A percentile compares a stretch with the other conserved stretches of the same genome.
phyloP scores from a whole-genome alignment of 306 rosid genomes.

The Dryas octopetala region DNA sequence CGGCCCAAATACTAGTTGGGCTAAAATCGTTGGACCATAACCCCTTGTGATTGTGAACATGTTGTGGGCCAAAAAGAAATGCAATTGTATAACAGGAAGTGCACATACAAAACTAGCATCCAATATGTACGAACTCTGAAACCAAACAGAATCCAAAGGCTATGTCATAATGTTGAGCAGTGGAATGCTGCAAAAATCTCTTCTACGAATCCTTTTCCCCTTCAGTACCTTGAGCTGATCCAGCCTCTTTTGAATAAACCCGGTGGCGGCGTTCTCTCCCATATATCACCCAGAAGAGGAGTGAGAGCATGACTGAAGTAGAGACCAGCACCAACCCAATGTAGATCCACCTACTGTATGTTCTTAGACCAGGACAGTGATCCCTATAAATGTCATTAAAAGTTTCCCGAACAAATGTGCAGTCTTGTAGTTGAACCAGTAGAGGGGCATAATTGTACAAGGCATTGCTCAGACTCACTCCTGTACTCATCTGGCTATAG shows the following conservation, averaged over 20 bases:
- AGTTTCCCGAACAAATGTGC: slow-evolving; percentile 50
- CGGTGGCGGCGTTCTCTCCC: slow-evolving; percentile 47
- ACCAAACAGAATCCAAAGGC: background rate
- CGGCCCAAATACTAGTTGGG: no score
- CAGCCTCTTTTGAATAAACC: slow-evolving; percentile 7
- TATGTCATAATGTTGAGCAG: no score
- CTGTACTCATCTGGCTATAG: slow-evolving; percentile 41
- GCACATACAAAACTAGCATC: background rate
- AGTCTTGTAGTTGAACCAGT: slow-evolving; percentile 49
- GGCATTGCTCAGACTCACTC: slow-evolving; percentile 40
- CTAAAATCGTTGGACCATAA: no score
- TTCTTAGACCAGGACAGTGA: slow-evolving; percentile 41
- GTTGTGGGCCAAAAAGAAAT: background rate
- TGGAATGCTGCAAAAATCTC: background rate
- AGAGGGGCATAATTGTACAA: slow-evolving; percentile 38
- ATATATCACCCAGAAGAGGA: slow-evolving; percentile 54
- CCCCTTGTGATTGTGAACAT: no score
- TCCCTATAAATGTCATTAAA: slow-evolving; percentile 36
- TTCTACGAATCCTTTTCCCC: slow-evolving; percentile 27
- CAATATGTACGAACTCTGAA: background rate
- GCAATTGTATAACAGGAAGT: background rate
- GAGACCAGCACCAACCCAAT: slow-evolving; percentile 48
- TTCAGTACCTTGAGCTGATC: slow-evolving; percentile 24
- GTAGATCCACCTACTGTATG: slow-evolving; percentile 39
- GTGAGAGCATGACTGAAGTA: slow-evolving; percentile 48